Evolutionary conservation across 495 filamentous ascomycete genomes (phyloP).

Genomic region (Parathielavia hyrcaniae): DNA sequence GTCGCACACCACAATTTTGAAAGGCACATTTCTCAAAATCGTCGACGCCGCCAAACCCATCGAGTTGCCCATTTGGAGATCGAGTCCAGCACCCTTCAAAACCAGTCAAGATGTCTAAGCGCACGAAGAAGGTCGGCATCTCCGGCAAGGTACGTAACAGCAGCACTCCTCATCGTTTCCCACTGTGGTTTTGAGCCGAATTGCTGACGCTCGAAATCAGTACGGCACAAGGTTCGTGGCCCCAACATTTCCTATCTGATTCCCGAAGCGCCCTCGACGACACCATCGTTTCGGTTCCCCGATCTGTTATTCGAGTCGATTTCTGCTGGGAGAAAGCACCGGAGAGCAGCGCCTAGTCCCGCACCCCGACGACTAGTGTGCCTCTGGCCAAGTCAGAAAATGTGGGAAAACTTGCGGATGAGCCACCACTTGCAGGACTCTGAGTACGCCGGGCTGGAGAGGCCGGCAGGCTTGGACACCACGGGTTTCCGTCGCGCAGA

Average conservation of each 20-base stretch:
- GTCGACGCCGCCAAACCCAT: slow-evolving; percentile 23
- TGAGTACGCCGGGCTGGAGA: too few species aligned
- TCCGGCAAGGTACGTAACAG: slow-evolving; percentile 48
- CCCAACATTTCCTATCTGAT: slow-evolving; percentile 15
- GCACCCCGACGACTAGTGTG: not conserved
- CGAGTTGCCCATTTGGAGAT: slow-evolving; percentile 23
- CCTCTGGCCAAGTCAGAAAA: not conserved
- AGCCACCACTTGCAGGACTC: not conserved
- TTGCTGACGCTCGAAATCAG: slow-evolving; percentile 31
- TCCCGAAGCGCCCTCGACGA: slow-evolving; percentile 14
- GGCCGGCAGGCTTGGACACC: not conserved
- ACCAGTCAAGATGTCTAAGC: slow-evolving; percentile 81
- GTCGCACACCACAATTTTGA: slow-evolving; percentile 29
- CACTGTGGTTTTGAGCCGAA: not conserved
- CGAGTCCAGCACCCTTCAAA: slow-evolving; percentile 21
- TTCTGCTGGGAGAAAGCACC: not conserved
- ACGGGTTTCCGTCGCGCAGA: not conserved
- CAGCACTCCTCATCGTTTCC: not conserved
- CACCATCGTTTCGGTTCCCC: not conserved
- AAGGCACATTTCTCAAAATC: slow-evolving; percentile 32
- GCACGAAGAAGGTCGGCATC: slow-evolving; percentile 95
- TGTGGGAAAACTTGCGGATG: not conserved
- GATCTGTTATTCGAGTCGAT: slow-evolving; percentile 8
- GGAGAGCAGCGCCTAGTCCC: not conserved
- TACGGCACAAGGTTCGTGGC: slow-evolving; percentile 53